phyloP scores from a whole-genome alignment of 2,329 filamentous ascomycete genomes.

The Colletotrichum abscissum region DNA sequence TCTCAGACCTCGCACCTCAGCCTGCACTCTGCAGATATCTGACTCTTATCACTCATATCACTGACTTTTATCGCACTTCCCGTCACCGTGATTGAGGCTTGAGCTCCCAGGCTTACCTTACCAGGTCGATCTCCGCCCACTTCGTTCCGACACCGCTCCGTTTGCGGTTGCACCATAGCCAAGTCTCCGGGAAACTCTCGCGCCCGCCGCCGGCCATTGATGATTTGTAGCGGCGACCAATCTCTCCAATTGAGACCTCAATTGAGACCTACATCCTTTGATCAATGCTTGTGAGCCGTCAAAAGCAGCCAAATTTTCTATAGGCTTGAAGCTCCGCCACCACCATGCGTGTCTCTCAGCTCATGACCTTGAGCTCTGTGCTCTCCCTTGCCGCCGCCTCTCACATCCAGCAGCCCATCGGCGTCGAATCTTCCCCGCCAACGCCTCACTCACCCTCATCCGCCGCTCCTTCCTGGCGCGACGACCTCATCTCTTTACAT shows the following conservation, averaged over 20 bases:
- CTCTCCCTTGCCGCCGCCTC: constrained; percentile 23
- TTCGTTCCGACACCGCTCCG: constrained; percentile 31
- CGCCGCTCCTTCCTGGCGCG: constrained; percentile 51
- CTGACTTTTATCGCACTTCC: no score
- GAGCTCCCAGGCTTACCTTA: no score
- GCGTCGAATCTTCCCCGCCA: constrained; percentile 11
- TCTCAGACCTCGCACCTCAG: not conserved
- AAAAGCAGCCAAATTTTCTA: not conserved
- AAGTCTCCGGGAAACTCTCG: not conserved
- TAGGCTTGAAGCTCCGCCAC: not conserved
- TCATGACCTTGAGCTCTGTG: constrained; percentile 16
- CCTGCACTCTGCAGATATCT: not conserved
- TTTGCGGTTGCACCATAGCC: constrained; percentile 10
- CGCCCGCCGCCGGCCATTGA: not conserved
- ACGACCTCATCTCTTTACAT: constrained; percentile 76
- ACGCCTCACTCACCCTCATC: not conserved
- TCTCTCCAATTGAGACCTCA: constrained; percentile 3
- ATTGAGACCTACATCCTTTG: not conserved
- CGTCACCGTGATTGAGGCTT: no score
- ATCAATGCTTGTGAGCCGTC: not conserved
- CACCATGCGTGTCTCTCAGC: constrained; percentile 20
- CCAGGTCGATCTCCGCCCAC: no score
- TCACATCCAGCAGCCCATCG: constrained; percentile 29
- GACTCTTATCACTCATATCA: no score
- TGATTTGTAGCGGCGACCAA: not conserved